Evolutionary conservation across 2,329 filamentous ascomycete genomes (phyloP).

Genomic region (Phyllosticta capitalensis): DNA sequence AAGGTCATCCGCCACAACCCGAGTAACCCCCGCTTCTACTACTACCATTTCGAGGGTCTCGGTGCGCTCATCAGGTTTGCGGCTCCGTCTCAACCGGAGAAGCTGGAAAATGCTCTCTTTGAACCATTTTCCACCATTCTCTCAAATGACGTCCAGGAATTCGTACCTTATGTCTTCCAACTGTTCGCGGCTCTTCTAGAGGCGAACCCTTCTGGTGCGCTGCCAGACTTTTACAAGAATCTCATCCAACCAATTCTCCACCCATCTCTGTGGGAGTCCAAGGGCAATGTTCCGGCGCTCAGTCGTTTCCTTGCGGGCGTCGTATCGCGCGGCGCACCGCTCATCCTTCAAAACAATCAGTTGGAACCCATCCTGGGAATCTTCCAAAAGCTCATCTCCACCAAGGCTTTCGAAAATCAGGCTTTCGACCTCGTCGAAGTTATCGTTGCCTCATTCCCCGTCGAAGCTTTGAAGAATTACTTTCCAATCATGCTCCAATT

Average conservation of each 20-base stretch:
- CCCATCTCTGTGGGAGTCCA: constrained; percentile 80
- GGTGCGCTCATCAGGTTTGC: constrained; percentile 77
- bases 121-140: constrained; percentile 73
- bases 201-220: constrained; percentile 65
- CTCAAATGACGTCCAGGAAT: constrained; percentile 78
- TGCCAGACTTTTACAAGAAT: constrained; percentile 72
- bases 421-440: constrained; percentile 86
- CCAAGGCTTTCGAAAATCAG: constrained; percentile 74
- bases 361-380: constrained; percentile 85
- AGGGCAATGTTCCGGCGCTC: constrained; percentile 86
- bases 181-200: constrained; percentile 86
- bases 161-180: constrained; percentile 94
- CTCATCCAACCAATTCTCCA: constrained; percentile 70
- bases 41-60: constrained; percentile 93
- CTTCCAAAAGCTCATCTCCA: constrained; percentile 79
- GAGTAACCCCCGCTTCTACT: constrained; percentile 96
- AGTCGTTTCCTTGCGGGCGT: constrained; percentile 77
- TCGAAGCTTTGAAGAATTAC: constrained; percentile 65
- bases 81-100: constrained; percentile 57
- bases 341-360: constrained; percentile 70
- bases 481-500: constrained; percentile 73
- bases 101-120: constrained; percentile 74
- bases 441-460: constrained; percentile 62
- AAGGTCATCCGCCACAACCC: constrained; percentile 89
- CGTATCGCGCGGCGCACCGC: constrained; percentile 63